phyloP scores from a whole-genome alignment of 139 green algal species.

The Micractinium sp. region DNA sequence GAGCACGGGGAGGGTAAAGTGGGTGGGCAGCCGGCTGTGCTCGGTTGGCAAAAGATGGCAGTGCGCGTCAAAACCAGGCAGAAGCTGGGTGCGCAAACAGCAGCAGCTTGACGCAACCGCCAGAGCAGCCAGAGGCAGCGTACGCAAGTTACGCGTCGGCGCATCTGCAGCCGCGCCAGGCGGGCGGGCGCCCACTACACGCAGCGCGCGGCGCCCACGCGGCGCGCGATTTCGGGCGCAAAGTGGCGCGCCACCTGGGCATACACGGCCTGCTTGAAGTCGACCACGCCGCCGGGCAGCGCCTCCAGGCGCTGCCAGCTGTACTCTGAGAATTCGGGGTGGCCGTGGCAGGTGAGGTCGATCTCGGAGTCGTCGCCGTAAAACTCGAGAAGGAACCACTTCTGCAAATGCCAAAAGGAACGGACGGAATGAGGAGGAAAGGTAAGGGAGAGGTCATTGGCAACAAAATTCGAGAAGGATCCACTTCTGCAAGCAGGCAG shows the following conservation, averaged over 20 bases:
- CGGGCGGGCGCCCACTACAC: no score
- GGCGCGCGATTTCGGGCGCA: slow-evolving; percentile 14
- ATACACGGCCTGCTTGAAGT: slow-evolving; percentile 53
- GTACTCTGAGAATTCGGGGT: slow-evolving; percentile 60
- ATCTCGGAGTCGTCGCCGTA: slow-evolving; percentile 55
- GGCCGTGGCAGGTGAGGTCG: slow-evolving; percentile 40
- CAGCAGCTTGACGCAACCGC: no score
- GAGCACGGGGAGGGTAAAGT: no score
- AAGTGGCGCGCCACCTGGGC: slow-evolving; percentile 22
- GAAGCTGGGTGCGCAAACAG: no score
- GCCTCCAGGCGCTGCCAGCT: slow-evolving; percentile 48
- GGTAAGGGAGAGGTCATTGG: not conserved
- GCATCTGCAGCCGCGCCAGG: no score
- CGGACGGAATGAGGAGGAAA: not conserved
- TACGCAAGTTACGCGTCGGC: no score
- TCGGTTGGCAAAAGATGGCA: no score
- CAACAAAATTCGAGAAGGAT: slow-evolving; percentile 53
- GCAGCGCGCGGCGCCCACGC: not conserved
- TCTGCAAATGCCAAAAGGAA: not conserved
- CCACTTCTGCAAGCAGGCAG: slow-evolving; percentile 30
- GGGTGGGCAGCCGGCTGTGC: no score
- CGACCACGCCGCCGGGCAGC: slow-evolving; percentile 45
- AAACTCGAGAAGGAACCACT: slow-evolving; percentile 57
- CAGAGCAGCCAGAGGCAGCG: no score
- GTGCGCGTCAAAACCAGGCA: no score